Percentiles rank a stretch among this genome's conserved stretches.
Conservation (phyloP, 805 yeast species). For the Komagataella pseudopastoris region DNA sequence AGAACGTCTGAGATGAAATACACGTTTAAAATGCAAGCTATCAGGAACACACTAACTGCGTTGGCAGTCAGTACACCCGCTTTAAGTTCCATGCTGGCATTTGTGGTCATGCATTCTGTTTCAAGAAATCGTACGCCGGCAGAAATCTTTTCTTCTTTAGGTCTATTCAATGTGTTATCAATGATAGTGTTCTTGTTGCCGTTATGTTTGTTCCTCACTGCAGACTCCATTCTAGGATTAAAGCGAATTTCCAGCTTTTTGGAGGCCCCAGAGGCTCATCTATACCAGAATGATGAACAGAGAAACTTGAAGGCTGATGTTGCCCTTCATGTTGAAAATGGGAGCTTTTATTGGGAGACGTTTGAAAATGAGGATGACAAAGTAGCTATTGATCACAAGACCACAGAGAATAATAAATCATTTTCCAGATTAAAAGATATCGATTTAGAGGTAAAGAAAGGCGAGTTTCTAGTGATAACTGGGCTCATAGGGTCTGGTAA, state of each 20-base stretch:
- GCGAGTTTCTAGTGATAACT: conserved; percentile 64
- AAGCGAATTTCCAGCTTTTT: conserved; percentile 42
- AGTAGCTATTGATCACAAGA: background rate
- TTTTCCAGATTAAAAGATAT: conserved; percentile 35
- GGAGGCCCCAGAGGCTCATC: conserved; percentile 19
- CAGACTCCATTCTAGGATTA: conserved; percentile 52
- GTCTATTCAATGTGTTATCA: conserved; percentile 49
- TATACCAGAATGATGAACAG: conserved; percentile 10
- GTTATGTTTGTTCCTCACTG: conserved; percentile 47
- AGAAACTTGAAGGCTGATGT: conserved; percentile 5
- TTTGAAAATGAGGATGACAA: conserved; percentile 21
- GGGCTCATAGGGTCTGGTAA: conserved; percentile 76
- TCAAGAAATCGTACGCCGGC: conserved; percentile 6
- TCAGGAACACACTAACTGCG: conserved; percentile 51
- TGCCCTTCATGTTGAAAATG: conserved; percentile 32
- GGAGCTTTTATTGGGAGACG: conserved; percentile 59
- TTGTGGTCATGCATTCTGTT: conserved; percentile 20
- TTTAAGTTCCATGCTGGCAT: conserved; percentile 55
- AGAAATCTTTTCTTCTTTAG: conserved; percentile 52
- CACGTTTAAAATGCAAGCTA: conserved; percentile 49
- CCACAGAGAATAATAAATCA: conserved; percentile 4
- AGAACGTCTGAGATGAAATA: conserved; percentile 50
- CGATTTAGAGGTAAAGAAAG: conserved; percentile 37
- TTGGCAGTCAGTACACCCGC: conserved; percentile 54
- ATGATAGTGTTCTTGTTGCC: conserved; percentile 58